These are phyloP conservation scores for Rhizophagus sp. DNA, from an alignment of 192 early-diverging fungal genomes.

Conservation along the genomic window DNA sequence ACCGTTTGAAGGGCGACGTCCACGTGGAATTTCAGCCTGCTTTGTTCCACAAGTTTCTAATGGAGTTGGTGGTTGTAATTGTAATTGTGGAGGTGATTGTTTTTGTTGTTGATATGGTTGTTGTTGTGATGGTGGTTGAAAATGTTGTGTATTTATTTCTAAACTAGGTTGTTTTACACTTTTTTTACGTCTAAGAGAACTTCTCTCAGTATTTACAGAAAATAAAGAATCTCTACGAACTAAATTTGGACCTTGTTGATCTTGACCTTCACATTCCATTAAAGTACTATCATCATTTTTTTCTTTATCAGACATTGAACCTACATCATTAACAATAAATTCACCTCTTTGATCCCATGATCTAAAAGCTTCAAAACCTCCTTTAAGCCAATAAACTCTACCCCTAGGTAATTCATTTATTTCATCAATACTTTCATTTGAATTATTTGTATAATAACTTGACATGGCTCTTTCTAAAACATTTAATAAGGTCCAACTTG, in stretches of 20 bases:
- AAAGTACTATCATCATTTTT: constrained; percentile 22
- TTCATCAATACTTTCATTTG: constrained; percentile 17
- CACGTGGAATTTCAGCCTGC: neutral
- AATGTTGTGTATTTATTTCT: neutral
- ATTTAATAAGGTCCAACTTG: constrained; percentile 53
- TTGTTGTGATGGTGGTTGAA: neutral
- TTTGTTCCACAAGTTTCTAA: neutral
- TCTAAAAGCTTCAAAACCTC: constrained; percentile 52
- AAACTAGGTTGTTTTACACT: neutral
- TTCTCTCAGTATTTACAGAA: constrained; percentile 39
- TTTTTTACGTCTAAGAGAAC: constrained; percentile 14
- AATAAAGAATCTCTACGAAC: constrained; percentile 42
- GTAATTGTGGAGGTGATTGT: neutral
- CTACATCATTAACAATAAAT: constrained; percentile 23
- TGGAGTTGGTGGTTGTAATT: neutral
- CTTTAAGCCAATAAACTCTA: constrained; percentile 47
- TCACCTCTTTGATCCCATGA: constrained; percentile 39
- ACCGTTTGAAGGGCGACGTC: constrained; percentile 16
- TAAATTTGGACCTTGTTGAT: neutral
- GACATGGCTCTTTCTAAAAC: constrained; percentile 43
- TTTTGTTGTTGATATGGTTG: neutral
- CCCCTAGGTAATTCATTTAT: neutral
- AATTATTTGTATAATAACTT: constrained; percentile 14
- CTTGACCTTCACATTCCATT: neutral
- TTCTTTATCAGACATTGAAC: neutral